Evolutionary conservation across 352 stramenopile genomes (phyloP), one percentile per base, ranked within the genome.

Genomic region (Phytophthora vignae): DNA sequence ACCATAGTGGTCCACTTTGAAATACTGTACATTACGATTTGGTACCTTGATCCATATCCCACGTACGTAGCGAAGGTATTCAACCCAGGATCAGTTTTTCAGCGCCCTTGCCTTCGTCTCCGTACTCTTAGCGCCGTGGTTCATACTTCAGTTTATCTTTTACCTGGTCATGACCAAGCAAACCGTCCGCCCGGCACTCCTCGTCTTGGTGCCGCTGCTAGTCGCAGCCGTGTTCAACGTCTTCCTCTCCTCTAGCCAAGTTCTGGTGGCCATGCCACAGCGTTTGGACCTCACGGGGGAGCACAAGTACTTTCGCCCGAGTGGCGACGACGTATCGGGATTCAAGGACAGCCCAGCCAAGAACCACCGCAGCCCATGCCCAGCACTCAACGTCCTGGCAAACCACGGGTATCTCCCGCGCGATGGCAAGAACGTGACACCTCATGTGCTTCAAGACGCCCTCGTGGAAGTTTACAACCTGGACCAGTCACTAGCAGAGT

Each of bases 401-500:
- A 93, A 93, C 67, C 83, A 93, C 54, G 82, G 83, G 9, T 84
- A 83, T 56, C 21, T 93, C 5, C 69, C 83, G 0, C 83, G 85
- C 36, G 79, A 87, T 29, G 83, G 83, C 60, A 91, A 88, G 57
- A 71, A 77, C 17, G 36, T 91, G 27, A 86, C 73, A 6, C 69
- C 74, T 3, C n/a, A 52, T 19, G 44, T 85, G 19, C 62, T 91
- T 15, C 71, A 74, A 21, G 19, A 69, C 4, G 71, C 64, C 22
- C 53, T 90, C 19, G 73, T 81, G 38, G 27, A 80, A 0, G 81
- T 88, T 36, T 87, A 78, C 67, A 77, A 85, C 64, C 10, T 89
- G 10, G 70, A 85, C 42, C 38, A 65, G 8, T 57, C 72, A 3
- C 58, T 87, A 19, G 70, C 75, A 10, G 36, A 76, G 9, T 66